Conservation (phyloP, 176 grass and related monocot species). For the Phoenix roebelenii region DNA sequence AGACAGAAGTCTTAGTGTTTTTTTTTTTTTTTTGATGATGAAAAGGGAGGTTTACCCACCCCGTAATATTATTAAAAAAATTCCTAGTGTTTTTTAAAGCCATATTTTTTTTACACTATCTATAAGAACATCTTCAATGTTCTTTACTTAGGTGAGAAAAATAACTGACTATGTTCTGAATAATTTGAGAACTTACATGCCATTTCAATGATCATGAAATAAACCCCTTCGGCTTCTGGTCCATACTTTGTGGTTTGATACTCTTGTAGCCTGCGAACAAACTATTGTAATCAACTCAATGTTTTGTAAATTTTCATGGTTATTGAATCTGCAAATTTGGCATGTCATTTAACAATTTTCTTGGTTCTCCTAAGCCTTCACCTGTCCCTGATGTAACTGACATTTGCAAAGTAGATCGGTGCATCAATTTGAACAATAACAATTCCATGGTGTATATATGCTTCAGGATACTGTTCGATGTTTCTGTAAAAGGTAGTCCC, state of each 20-base stretch:
- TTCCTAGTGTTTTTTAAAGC: no score
- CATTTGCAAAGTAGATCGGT: conserved; percentile 97
- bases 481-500: conserved; percentile 93
- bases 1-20: no score
- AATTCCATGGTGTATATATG: conserved; percentile 79
- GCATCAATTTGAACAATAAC: conserved; percentile 85
- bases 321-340: not conserved
- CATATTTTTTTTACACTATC: no score
- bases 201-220: conserved; percentile 95
- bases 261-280: conserved; percentile 58
- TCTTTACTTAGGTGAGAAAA: no score
- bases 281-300: not conserved
- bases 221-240: conserved; percentile 57
- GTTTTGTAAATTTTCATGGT: not conserved
- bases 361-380: conserved; percentile 10
- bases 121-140: no score
- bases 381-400: conserved; percentile 91
- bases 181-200: conserved; percentile 48
- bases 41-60: no score
- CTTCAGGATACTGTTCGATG: conserved; percentile 73
- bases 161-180: no score
- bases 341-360: not conserved
- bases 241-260: conserved; percentile 69
- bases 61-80: no score
- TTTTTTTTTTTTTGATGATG: no score